Conservation (phyloP, 352 stramenopile species). For the Phytophthora aleatoria region DNA sequence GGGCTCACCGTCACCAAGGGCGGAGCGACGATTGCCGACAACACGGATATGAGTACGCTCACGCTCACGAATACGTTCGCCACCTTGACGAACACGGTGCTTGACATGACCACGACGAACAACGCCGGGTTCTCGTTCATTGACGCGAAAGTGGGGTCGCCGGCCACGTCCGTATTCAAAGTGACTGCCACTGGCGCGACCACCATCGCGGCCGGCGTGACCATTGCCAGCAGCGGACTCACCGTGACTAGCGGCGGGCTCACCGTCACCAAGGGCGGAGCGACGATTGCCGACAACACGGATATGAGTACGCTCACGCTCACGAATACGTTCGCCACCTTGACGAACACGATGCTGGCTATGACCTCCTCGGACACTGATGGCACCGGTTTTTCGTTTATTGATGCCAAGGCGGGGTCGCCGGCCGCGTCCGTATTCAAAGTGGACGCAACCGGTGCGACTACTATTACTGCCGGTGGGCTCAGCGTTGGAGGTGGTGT, state of each 20-base stretch:
- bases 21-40: background rate
- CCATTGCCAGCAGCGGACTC: background rate
- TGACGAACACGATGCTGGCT: background rate
- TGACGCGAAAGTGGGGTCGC: constrained; percentile 9
- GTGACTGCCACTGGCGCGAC: constrained; percentile 33
- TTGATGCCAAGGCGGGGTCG: constrained; percentile 20
- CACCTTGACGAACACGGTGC: background rate
- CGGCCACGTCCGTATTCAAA: constrained; percentile 11
- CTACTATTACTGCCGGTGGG: constrained; percentile 21
- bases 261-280: constrained; percentile 14
- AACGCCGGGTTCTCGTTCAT: constrained; percentile 24
- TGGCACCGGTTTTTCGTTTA: constrained; percentile 16
- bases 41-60: background rate
- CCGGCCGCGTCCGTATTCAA: constrained; percentile 13
- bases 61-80: background rate
- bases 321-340: background rate
- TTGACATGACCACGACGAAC: constrained; percentile 4
- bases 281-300: constrained; percentile 3
- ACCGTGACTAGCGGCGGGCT: constrained; percentile 3
- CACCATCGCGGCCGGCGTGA: constrained; percentile 18
- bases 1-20: constrained; percentile 17
- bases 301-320: constrained; percentile 1
- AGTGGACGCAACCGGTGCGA: constrained; percentile 30
- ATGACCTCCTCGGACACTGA: background rate
- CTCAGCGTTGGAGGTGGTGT: background rate